Conservation (phyloP, 306 rosid species). For the Sindora glabra region DNA sequence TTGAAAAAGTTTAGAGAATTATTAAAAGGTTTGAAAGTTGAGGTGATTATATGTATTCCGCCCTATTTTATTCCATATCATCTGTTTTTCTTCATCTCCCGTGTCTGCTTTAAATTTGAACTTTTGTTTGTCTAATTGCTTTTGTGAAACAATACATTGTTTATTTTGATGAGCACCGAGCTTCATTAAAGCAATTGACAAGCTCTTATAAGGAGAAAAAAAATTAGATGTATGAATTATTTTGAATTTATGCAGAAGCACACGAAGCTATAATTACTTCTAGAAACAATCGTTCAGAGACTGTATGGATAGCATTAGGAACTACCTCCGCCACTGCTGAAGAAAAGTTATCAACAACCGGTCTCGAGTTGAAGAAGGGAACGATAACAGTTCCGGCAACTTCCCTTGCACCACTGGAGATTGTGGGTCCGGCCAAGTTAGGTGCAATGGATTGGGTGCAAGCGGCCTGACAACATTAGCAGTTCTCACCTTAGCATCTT, state of each 20-base stretch:
- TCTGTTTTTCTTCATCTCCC: no score
- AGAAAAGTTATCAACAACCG: constrained; percentile 22
- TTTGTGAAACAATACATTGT: no score
- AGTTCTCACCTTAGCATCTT: constrained; percentile 20
- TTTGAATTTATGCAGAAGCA: constrained; percentile 12
- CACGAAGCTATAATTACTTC: constrained; percentile 20
- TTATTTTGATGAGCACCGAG: no score
- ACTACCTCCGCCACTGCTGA: constrained; percentile 23
- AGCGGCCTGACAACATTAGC: constrained; percentile 31
- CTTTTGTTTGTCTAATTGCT: no score
- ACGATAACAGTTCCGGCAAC: constrained; percentile 10
- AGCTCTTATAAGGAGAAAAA: no score
- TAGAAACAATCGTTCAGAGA: constrained; percentile 20
- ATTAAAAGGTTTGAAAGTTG: no score
- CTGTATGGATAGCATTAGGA: constrained; percentile 44
- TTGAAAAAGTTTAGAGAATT: no score
- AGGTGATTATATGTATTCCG: no score
- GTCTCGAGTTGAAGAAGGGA: constrained; percentile 20
- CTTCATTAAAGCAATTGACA: no score
- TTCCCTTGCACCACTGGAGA: constrained; percentile 37
- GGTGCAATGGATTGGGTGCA: constrained; percentile 36
- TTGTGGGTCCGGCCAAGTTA: constrained; percentile 30
- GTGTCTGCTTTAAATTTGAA: no score
- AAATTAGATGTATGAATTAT: no score
- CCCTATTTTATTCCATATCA: no score